phyloP scores from a whole-genome alignment of 805 yeast genomes.

The Hanseniaspora nectarophila region DNA sequence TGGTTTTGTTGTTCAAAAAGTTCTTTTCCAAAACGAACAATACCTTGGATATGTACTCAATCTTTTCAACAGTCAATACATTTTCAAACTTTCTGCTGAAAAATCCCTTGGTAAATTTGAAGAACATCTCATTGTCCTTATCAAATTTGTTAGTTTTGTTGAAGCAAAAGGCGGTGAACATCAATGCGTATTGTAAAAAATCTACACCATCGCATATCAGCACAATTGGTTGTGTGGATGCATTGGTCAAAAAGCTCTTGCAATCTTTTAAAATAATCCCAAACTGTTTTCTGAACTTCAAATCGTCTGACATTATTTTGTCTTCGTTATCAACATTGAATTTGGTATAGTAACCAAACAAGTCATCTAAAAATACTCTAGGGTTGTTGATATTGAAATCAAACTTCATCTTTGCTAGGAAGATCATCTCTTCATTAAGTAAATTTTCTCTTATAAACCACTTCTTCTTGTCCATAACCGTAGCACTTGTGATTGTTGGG shows the following conservation, averaged over 20 bases:
- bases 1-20: constrained; percentile 28
- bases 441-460: constrained; percentile 30
- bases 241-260: constrained; percentile 27
- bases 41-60: constrained; percentile 23
- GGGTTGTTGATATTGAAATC: constrained; percentile 28
- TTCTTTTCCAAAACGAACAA: constrained; percentile 26
- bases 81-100: constrained; percentile 25
- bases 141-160: constrained; percentile 16
- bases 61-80: constrained; percentile 18
- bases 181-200: constrained; percentile 24
- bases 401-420: constrained; percentile 27
- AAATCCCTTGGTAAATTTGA: constrained; percentile 26
- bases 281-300: constrained; percentile 23
- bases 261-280: constrained; percentile 28
- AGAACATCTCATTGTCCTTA: constrained; percentile 19
- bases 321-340: constrained; percentile 25
- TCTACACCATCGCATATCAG: constrained; percentile 27
- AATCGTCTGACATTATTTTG: constrained; percentile 22
- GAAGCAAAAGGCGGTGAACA: constrained; percentile 27
- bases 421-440: constrained; percentile 25
- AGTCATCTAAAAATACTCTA: constrained; percentile 27
- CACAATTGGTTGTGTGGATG: constrained; percentile 30
- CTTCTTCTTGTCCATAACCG: constrained; percentile 27
- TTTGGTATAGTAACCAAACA: constrained; percentile 22
- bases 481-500: constrained; percentile 17